Base-by-base conservation (phyloP, 345 rosid species). In the Conringia planisiliqua region DNA sequence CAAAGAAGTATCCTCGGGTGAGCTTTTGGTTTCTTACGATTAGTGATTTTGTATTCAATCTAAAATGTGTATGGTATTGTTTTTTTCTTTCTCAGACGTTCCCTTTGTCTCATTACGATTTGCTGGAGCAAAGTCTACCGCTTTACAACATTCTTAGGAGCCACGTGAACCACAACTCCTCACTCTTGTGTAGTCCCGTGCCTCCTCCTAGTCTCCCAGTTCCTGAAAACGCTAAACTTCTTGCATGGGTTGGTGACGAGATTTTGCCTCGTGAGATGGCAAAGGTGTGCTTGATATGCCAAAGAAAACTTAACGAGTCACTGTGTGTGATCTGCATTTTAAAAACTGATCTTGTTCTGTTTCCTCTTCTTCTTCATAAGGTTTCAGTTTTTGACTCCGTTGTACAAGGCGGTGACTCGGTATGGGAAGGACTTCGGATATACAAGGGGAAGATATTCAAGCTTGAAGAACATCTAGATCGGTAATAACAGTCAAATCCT, bases 331-430 rank as follows among this genome's bases (percentile, higher is more conserved):
- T 52, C 39, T 72, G 17, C 38, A 56, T 22, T 71, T 35, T 44
- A 2, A 38, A 18, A 29, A 5, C 20, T 67, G 12, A 62, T 42
- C 32, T 13, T 48, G 38, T 54, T n/a, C 3, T 32, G 4, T 32
- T 52, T 81, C 68, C 81, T 78, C 68, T 81, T 76, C 66, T 77
- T 43, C 52, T 66, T 62, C 16, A 63, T 61, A 68, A 93, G 97
- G 97, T 91, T 83, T 89, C 96, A 48, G 94, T 89, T 13, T 91
- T 93, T 78, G 96, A 93, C 80, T 93, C 97, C 38, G 80, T 89
- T 66, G 92, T 93, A 64, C 96, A 91, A 91, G 97, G 98, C 10
- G 96, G 98, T 75, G 94, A 91, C 73, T 90, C 86, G 14, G 97
- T 85, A 54, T 93, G 98, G 98, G 97, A 93, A 86, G 98, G 98